Percentiles rank a stretch among this genome's conserved stretches.
phyloP scores from a whole-genome alignment of 352 stramenopile species.

The Globisporangium radiosum region DNA sequence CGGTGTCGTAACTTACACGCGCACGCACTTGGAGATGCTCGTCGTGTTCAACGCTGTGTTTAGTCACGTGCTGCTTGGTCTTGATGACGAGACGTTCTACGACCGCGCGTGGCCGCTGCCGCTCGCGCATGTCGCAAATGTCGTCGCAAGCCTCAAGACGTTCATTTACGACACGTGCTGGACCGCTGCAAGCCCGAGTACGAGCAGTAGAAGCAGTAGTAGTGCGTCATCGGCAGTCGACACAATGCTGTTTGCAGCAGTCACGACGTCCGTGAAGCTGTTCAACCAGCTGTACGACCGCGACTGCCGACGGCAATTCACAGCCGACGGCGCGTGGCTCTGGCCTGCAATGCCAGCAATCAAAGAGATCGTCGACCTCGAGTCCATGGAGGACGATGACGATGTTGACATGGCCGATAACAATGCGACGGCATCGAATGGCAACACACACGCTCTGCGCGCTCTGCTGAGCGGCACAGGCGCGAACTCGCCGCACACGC shows the following conservation, averaged over 20 bases:
- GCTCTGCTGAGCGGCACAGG: conserved; percentile 26
- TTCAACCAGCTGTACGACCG: conserved; percentile 81
- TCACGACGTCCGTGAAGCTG: conserved; percentile 62
- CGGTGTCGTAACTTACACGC: conserved; percentile 14
- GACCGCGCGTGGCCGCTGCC: conserved; percentile 48
- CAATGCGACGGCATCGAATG: conserved; percentile 6
- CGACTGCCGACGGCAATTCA: conserved; percentile 48
- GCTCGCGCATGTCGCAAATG: conserved; percentile 24
- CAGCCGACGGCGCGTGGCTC: conserved; percentile 41
- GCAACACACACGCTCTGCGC: neutral
- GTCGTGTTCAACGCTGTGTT: conserved; percentile 61
- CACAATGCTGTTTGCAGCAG: conserved; percentile 29
- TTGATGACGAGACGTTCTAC: conserved; percentile 73
- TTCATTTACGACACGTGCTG: conserved; percentile 71
- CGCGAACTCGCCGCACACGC: conserved; percentile 27
- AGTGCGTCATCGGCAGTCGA: conserved; percentile 9
- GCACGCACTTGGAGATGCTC: conserved; percentile 29
- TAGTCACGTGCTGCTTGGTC: conserved; percentile 53
- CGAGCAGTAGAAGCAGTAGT: neutral
- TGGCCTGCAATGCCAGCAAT: conserved; percentile 68
- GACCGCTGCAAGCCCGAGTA: conserved; percentile 24
- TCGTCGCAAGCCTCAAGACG: conserved; percentile 53
- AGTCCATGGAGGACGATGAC: conserved; percentile 51
- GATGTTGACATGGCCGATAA: conserved; percentile 10
- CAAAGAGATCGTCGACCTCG: conserved; percentile 56